Evolutionary conservation across 202 grass and related monocot genomes (phyloP).

Genomic region (Panicum virgatum): DNA sequence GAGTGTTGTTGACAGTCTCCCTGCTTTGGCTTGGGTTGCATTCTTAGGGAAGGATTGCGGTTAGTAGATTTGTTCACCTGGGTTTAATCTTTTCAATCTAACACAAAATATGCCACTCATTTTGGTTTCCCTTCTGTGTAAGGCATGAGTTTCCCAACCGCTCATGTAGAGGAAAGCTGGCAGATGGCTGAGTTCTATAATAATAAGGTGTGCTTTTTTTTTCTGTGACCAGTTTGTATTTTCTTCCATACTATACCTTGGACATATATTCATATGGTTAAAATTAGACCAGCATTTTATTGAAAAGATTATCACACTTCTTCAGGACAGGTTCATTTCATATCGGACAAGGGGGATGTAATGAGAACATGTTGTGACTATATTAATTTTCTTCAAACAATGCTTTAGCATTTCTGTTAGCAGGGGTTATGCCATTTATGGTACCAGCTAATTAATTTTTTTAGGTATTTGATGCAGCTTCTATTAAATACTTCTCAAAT

Average conservation of each 20-base stretch:
- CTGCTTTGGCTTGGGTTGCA: constrained; percentile 88
- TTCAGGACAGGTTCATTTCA: not conserved
- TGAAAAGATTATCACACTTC: not conserved
- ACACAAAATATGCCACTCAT: constrained; percentile 5
- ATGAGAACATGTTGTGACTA: not conserved
- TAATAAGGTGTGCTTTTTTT: constrained; percentile 80
- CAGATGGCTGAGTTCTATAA: constrained; percentile 99
- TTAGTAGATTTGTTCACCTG: constrained; percentile 40
- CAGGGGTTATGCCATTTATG: not conserved
- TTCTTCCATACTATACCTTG: not conserved
- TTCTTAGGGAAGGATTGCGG: constrained; percentile 92
- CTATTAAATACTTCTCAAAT: not conserved
- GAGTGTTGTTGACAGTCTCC: constrained; percentile 79
- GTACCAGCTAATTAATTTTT: not conserved
- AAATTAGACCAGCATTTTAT: not conserved
- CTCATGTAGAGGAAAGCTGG: constrained; percentile 98
- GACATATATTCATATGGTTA: not conserved
- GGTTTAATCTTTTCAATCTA: not conserved
- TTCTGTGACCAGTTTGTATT: not conserved
- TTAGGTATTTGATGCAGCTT: not conserved
- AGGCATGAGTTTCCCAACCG: constrained; percentile 96
- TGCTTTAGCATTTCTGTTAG: constrained; percentile 3
- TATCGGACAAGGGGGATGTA: not conserved
- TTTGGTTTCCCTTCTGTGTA: constrained; percentile 25
- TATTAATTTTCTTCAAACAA: constrained; percentile 11